Base-by-base conservation (phyloP, 805 yeast genomes). In the Cyberlindnera maritima region DNA sequence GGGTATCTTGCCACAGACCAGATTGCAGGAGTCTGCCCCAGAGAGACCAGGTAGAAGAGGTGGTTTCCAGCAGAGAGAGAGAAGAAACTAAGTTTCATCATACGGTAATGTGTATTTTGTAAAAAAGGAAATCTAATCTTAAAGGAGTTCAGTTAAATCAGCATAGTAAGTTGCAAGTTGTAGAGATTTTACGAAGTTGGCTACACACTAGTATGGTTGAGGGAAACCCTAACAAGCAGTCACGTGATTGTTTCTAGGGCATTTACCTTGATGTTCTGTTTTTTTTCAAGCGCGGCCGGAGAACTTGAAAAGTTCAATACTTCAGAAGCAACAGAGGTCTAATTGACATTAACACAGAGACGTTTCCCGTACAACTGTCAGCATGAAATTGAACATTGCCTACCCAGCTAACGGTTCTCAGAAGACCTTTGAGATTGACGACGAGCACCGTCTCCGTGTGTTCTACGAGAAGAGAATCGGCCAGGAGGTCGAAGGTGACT, bases 401-500 rank as follows among this genome's bases (percentile, higher is more conserved):
- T 94, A 87, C 84, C 99, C 99, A 81, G 92, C 96, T 76, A 95
- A 94, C 88, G 99, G 99, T 84, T 86, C 99, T 68, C 97, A 94
- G 79, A 94, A 94, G 83, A 77, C 88, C 77, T 79, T 92, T 75
- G 98, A 94, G 62, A 88, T 94, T 69, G 99, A 94, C 71, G 99
- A 94, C 73, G 99, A 94, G 77, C 98, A 91, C 85, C 91, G 94
- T 74, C 82, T 92, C 75, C 94, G 97, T 75, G 88, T 81, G 73
- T 91, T 94, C 81, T 91, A 89, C 88, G 99, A 94, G 75, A 94
- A 94, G 86, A 90, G 98, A 77, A 88, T 94, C 85, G 99, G 99
- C 70, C 97, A 90, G 80, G 99, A 94, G 80, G 96, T 94, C 71
- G 96, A 90, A 72, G 99, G 98, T 77, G 99, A 94, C 76, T 76